Percentiles rank a stretch among this genome's conserved stretches.
Evolutionary conservation across 2,329 filamentous ascomycete species (phyloP).

Genomic region (Apiospora kogelbergensis): DNA sequence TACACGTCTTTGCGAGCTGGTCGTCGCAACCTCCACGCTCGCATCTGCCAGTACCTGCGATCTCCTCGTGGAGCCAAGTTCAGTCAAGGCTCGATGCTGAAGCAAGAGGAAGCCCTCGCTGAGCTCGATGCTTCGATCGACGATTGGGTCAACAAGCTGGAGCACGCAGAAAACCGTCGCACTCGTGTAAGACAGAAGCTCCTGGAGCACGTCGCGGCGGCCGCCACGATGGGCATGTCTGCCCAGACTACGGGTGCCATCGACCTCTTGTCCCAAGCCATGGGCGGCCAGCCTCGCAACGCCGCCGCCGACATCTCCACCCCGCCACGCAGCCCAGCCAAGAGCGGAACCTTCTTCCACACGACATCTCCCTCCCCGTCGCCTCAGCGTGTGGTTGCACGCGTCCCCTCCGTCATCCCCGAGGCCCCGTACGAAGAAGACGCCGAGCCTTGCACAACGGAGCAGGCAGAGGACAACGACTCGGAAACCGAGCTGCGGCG

Average conservation of each 20-base stretch:
- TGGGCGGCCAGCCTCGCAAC: slow-evolving; percentile 38
- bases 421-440: slow-evolving; percentile 51
- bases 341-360: slow-evolving; percentile 33
- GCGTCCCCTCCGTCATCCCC: slow-evolving; percentile 56
- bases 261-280: slow-evolving; percentile 42
- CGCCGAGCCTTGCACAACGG: slow-evolving; percentile 28
- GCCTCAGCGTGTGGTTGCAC: slow-evolving; percentile 51
- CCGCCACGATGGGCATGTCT: slow-evolving; percentile 50
- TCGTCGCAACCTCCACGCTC: slow-evolving; percentile 72
- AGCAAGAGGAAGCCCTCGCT: slow-evolving; percentile 76
- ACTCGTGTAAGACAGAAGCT: slow-evolving; percentile 76
- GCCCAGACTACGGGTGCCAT: slow-evolving; percentile 29
- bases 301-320: slow-evolving; percentile 48
- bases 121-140: slow-evolving; percentile 78
- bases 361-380: slow-evolving; percentile 42
- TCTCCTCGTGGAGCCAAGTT: slow-evolving; percentile 70
- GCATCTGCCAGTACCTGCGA: slow-evolving; percentile 76
- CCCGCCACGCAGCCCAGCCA: slow-evolving; percentile 60
- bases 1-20: slow-evolving; percentile 74
- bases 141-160: slow-evolving; percentile 78
- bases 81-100: slow-evolving; percentile 72
- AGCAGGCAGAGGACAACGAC: slow-evolving; percentile 22
- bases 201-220: slow-evolving; percentile 77
- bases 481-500: slow-evolving; percentile 28
- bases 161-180: slow-evolving; percentile 75